These are phyloP conservation scores for Blastobotrys buckinghamii DNA, from an alignment of 1,139 yeast genomes.

Conservation along the genomic window DNA sequence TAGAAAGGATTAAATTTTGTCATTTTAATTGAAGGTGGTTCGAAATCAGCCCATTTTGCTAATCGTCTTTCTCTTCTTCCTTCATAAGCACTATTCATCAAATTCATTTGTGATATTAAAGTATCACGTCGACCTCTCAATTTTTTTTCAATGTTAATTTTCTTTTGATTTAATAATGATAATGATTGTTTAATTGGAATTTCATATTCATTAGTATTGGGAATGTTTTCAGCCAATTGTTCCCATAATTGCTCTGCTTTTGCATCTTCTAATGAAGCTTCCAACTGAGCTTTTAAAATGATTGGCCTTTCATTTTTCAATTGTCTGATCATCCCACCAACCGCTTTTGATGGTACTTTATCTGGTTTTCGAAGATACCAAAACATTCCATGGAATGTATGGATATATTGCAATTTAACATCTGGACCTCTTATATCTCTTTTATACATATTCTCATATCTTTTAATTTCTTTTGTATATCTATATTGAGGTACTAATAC, in stretches of 20 bases:
- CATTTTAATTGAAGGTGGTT: constrained; percentile 4
- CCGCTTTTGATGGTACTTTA: constrained; percentile 7
- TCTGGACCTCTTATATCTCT: constrained; percentile 13
- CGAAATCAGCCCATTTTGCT: constrained; percentile 10
- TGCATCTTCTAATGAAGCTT: constrained; percentile 13
- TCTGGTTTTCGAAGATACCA: constrained; percentile 18
- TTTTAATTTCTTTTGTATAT: constrained; percentile 4
- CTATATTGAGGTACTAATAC: constrained; percentile 20
- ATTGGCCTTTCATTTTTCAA: constrained; percentile 2
- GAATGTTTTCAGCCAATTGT: constrained; percentile 2
- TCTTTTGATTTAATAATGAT: too few species aligned
- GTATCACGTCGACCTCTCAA: constrained; percentile 9
- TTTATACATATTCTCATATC: constrained; percentile 6
- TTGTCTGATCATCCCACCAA: constrained; percentile 10
- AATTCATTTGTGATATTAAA: constrained; percentile 7
- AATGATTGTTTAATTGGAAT: neutral
- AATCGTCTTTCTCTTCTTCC: constrained; percentile 4
- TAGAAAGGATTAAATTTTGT: neutral
- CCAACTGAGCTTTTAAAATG: constrained; percentile 8
- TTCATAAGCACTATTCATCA: neutral
- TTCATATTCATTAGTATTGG: neutral
- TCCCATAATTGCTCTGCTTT: constrained; percentile 19
- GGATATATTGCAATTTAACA: constrained; percentile 7
- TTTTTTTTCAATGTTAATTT: too few species aligned
- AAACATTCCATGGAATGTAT: constrained; percentile 18